Percentiles rank a stretch among this genome's conserved stretches.
phyloP scores from a whole-genome alignment of 768 basidiomycete species.

The Cantharellus cinnabarinus region DNA sequence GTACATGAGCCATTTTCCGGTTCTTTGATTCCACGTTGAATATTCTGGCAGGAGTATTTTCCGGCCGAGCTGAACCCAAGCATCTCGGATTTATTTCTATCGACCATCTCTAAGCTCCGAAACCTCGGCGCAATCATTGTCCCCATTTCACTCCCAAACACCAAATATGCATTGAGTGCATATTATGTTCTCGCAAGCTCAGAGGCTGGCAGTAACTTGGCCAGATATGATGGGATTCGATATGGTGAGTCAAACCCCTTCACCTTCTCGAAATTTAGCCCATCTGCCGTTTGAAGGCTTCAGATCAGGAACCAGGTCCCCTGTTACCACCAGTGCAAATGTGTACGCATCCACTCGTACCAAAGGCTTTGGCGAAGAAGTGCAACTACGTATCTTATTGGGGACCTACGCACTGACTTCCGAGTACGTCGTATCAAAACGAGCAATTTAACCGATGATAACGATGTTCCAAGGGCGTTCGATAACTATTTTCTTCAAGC shows the following conservation, averaged over 20 bases:
- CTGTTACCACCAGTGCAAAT: constrained; percentile 23
- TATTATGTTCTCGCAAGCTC: constrained; percentile 95
- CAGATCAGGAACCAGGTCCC: not conserved
- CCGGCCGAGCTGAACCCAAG: constrained; percentile 37
- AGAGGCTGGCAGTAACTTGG: constrained; percentile 83
- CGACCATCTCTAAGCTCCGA: constrained; percentile 24
- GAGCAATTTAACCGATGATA: not conserved
- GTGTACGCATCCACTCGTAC: constrained; percentile 51
- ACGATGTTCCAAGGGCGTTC: constrained; percentile 44
- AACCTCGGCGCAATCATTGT: constrained; percentile 42
- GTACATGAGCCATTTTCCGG: not conserved
- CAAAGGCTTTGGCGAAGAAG: constrained; percentile 62
- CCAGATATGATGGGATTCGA: constrained; percentile 71
- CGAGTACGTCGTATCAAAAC: constrained; percentile 34
- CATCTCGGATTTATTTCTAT: constrained; percentile 27
- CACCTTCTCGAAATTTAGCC: not conserved
- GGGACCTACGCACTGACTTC: constrained; percentile 85
- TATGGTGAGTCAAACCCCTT: constrained; percentile 31
- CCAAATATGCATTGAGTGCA: constrained; percentile 59
- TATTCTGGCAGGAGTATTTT: constrained; percentile 46
- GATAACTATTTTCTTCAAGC: constrained; percentile 96
- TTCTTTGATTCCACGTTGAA: not conserved
- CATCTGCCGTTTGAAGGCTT: not conserved
- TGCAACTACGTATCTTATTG: constrained; percentile 65
- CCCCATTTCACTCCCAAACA: constrained; percentile 53